Percentiles rank a stretch among this genome's conserved stretches.
These are phyloP conservation scores for Penicillium fimorum DNA, from an alignment of 495 filamentous ascomycete species.

Conservation along the genomic window DNA sequence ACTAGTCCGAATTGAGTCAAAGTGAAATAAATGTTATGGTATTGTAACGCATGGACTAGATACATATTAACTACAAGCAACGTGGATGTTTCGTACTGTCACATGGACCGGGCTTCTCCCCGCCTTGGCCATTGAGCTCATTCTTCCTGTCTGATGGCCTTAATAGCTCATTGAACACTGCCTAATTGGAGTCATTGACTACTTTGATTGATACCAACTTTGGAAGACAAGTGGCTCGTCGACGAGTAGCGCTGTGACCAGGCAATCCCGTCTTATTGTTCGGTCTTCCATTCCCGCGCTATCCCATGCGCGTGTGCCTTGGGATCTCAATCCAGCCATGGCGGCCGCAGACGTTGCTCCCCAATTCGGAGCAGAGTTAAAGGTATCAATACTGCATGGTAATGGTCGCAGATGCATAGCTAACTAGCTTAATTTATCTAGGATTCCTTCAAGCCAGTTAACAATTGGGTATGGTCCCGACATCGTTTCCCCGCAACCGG, in stretches of 20 bases:
- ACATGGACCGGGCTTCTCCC: conserved; percentile 34
- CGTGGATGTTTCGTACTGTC: conserved; percentile 36
- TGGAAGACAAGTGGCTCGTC: neutral
- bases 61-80: conserved; percentile 6
- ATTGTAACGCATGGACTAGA: neutral
- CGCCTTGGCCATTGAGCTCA: conserved; percentile 33
- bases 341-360: conserved; percentile 71
- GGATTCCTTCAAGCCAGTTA: conserved; percentile 95
- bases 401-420: neutral
- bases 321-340: conserved; percentile 49
- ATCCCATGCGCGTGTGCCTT: conserved; percentile 24
- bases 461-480: conserved; percentile 68
- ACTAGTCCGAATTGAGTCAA: conserved; percentile 14
- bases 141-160: conserved; percentile 22
- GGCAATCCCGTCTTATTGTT: neutral
- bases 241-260: neutral
- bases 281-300: conserved; percentile 6
- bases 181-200: neutral
- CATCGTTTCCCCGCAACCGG: conserved; percentile 21
- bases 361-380: conserved; percentile 85
- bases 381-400: conserved; percentile 52
- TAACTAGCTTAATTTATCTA: conserved; percentile 31
- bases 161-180: conserved; percentile 5
- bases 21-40: conserved; percentile 9
- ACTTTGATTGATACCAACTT: neutral